Conservation (phyloP, 1,284 basidiomycete genomes). For the Leucoagaricus sp. region DNA sequence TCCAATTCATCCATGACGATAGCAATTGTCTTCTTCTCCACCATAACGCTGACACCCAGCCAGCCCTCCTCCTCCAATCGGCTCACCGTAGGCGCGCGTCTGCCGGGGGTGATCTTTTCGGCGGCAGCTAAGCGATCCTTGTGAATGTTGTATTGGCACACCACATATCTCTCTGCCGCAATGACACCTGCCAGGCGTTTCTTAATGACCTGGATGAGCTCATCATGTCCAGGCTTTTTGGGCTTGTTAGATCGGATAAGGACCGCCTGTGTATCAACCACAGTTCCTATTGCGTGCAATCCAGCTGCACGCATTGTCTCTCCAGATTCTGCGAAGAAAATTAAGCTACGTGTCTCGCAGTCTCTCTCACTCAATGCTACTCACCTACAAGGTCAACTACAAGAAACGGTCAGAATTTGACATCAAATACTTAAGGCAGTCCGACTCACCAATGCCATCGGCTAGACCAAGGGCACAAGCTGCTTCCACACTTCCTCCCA, state of each 20-base stretch:
- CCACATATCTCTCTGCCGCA: conserved; percentile 86
- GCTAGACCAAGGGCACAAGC: conserved; percentile 96
- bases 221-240: conserved; percentile 66
- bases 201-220: conserved; percentile 83
- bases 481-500: conserved; percentile 97
- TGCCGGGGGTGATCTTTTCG: conserved; percentile 82
- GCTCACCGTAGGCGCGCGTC: conserved; percentile 88
- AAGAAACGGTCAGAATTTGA: conserved; percentile 16
- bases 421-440: background rate
- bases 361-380: conserved; percentile 28
- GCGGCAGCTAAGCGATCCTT: conserved; percentile 67
- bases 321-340: conserved; percentile 83
- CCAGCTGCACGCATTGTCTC: conserved; percentile 99
- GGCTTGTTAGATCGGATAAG: conserved; percentile 83
- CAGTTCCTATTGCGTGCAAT: conserved; percentile 88
- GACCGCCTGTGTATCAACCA: conserved; percentile 90
- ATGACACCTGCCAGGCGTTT: conserved; percentile 92
- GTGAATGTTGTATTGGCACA: conserved; percentile 91
- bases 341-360: background rate
- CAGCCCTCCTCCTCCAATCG: conserved; percentile 84
- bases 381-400: conserved; percentile 88
- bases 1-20: conserved; percentile 91
- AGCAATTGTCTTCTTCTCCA: conserved; percentile 84
- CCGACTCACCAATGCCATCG: conserved; percentile 87
- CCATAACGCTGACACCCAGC: conserved; percentile 94